Percentiles rank a stretch among this genome's conserved stretches.
These are phyloP conservation scores for Agrocybe pediades DNA, from an alignment of 768 basidiomycete genomes.

Conservation along the genomic window DNA sequence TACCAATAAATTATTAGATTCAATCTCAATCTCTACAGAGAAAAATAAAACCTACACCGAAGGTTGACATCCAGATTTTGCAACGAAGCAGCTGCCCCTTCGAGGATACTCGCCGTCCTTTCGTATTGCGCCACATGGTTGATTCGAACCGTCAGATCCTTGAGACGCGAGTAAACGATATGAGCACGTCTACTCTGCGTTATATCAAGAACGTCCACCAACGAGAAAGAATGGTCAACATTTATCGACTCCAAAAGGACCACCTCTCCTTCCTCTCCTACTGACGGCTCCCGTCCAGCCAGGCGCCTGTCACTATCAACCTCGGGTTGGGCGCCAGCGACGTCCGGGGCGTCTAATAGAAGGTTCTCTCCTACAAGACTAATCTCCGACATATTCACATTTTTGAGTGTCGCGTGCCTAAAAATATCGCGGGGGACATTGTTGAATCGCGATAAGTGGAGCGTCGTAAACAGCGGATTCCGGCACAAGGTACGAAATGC, in stretches of 20 bases:
- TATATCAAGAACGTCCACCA: slow-evolving; percentile 18
- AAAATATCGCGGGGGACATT: slow-evolving; percentile 16
- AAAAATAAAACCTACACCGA: slow-evolving; percentile 1
- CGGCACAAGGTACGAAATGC: slow-evolving; percentile 14
- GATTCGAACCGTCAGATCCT: slow-evolving; percentile 12
- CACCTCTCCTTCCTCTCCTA: not conserved
- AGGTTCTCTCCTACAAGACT: slow-evolving; percentile 1
- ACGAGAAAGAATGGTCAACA: slow-evolving; percentile 18
- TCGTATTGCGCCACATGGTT: slow-evolving; percentile 9
- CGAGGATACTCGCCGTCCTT: slow-evolving; percentile 13
- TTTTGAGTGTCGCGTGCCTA: slow-evolving; percentile 10
- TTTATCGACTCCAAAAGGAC: slow-evolving; percentile 19
- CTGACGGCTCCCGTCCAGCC: not conserved
- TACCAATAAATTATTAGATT: not conserved
- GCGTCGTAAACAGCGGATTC: slow-evolving; percentile 14
- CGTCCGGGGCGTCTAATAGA: slow-evolving; percentile 4
- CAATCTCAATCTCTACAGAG: not conserved
- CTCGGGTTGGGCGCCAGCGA: not conserved
- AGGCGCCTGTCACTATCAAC: not conserved
- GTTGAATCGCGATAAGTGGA: slow-evolving; percentile 15
- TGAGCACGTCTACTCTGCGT: slow-evolving; percentile 9
- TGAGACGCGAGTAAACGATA: slow-evolving; percentile 14
- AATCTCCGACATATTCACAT: slow-evolving; percentile 14
- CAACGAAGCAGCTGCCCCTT: slow-evolving; percentile 9
- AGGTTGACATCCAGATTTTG: slow-evolving; percentile 13